These are phyloP conservation scores for Fusarium falciforme DNA, from an alignment of 2,329 filamentous ascomycete species.

Conservation along the genomic window DNA sequence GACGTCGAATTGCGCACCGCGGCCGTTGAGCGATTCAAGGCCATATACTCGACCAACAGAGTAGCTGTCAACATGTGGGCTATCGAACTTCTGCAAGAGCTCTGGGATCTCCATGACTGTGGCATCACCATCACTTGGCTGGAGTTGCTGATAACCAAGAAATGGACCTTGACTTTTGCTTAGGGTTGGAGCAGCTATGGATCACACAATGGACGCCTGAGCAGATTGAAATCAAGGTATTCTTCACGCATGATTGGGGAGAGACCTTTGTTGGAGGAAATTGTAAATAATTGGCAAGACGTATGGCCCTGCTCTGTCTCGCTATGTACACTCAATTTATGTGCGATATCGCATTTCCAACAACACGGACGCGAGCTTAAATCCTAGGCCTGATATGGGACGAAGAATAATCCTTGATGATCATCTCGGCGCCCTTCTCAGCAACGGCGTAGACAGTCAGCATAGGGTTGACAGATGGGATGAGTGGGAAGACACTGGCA, in stretches of 20 bases:
- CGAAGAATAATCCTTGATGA: background rate
- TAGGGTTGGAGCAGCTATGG: background rate
- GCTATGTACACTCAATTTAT: background rate
- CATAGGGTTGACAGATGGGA: background rate
- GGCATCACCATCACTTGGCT: background rate
- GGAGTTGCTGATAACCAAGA: background rate
- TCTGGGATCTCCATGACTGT: background rate
- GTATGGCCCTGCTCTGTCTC: background rate
- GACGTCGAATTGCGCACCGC: background rate
- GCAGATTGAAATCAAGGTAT: too few species aligned
- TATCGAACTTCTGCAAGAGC: background rate
- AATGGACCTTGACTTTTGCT: background rate
- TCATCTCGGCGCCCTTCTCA: background rate
- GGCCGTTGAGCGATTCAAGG: background rate
- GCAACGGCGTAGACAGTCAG: background rate
- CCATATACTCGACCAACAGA: background rate
- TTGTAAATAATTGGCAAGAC: background rate
- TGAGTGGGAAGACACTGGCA: background rate
- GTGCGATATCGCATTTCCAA: background rate
- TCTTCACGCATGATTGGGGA: too few species aligned
- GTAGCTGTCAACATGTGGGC: background rate
- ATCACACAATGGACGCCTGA: too few species aligned
- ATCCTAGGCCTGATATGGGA: background rate
- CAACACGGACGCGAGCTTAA: background rate
- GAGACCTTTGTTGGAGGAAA: background rate